Percentiles rank a stretch among this genome's conserved stretches.
Conservation (phyloP, 352 stramenopile species). For the Albugo laibachii region DNA sequence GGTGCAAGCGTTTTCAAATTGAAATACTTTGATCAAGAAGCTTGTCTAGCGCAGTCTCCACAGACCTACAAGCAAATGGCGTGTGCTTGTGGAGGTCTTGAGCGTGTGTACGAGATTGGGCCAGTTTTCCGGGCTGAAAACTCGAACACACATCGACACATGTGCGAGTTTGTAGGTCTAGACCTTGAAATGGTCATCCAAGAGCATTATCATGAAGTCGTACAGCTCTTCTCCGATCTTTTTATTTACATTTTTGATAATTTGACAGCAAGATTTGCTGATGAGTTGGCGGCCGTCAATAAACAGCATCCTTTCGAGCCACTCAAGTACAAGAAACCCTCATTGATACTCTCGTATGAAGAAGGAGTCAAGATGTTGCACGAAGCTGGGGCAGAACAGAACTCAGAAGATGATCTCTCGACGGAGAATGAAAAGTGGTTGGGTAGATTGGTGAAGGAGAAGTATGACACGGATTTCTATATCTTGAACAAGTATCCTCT, state of each 20-base stretch:
- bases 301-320: constrained; percentile 96
- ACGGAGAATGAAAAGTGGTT: constrained; percentile 97
- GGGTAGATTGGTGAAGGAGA: constrained; percentile 87
- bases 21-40: constrained; percentile 96
- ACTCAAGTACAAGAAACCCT: constrained; percentile 90
- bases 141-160: constrained; percentile 96
- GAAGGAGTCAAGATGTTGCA: constrained; percentile 88
- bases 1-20: constrained; percentile 97
- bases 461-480: constrained; percentile 99
- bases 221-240: constrained; percentile 93
- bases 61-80: constrained; percentile 99
- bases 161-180: constrained; percentile 99
- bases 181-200: constrained; percentile 99
- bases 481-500: constrained; percentile 99
- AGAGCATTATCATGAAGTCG: constrained; percentile 98
- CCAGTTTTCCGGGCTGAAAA: constrained; percentile 99
- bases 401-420: constrained; percentile 61
- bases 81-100: constrained; percentile 93
- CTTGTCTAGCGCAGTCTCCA: constrained; percentile 91
- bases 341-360: constrained; percentile 86
- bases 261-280: constrained; percentile 84
- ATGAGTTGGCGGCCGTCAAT: constrained; percentile 89
- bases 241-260: constrained; percentile 99
- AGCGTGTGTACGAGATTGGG: constrained; percentile 97
- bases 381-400: constrained; percentile 51